Base-by-base conservation (phyloP, 305 asterid genomes). In the Rubia peregrina region DNA sequence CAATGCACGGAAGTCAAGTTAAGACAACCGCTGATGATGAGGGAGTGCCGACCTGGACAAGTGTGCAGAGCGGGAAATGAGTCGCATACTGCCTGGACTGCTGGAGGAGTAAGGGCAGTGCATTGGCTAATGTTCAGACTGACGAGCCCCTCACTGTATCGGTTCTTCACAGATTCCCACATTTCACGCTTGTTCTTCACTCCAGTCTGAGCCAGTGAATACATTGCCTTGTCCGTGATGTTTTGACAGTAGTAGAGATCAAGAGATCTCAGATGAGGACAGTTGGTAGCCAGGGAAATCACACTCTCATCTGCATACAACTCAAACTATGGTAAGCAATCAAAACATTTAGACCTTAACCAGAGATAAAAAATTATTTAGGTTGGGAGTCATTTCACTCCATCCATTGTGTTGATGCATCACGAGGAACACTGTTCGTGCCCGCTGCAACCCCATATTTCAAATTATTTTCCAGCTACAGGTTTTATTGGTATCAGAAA, bases 21-120 rank as follows among this genome's bases (percentile, higher is more conserved):
- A 76, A 95, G 89, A 72, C 99, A 95, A 68, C 99, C 99, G 51
- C 97, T 95, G 33, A 88, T 91, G 19, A 89, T 91, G 59, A 95
- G 90, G 13, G 98, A 95, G 56, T 90, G 98, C 11, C 92, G 88
- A 7, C 82, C 97, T 0, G 95, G 84, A 79, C 99, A 95, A 0
- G 99, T 95, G 56, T 91, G 99, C 30, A 95, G 96, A 21, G 95
- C 89, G 0, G 99, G 99, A 73, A 86, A 95, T 0, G 95, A 88
- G 83, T 95, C 97, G 12, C 99, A 95, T 0, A 95, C 79, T 0
- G 96, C 98, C 86, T 95, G 99, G 17, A 95, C 99, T 0, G 99
- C 99, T 0, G 97, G 98, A 21, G 98, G 99, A 0, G 98, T 95
- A 17, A 95, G 90, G 69, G 99, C 94, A 0, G 98, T 95, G 91